Base-by-base conservation (phyloP, 169 alveolate genomes). In the Plasmodium vivax region DNA sequence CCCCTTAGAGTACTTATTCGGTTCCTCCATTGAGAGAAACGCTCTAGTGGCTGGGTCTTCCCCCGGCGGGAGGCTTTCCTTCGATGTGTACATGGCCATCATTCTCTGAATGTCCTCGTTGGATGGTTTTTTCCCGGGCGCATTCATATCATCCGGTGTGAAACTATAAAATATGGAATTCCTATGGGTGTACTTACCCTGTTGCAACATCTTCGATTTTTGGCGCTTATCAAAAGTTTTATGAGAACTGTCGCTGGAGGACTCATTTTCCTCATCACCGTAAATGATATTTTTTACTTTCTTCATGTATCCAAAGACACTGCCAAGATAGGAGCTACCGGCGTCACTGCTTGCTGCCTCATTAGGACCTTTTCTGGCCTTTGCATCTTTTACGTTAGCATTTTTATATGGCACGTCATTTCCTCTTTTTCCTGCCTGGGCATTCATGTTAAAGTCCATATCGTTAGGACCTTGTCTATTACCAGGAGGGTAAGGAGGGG, bases 241-340 rank as follows among this genome's bases (percentile, higher is more conserved):
- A n/a, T 12, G 32, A 47, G 32, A 79, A 79, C 73, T 79, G n/a
- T 32, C 34, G 54, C 54, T 30, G 38, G 54, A 7, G 43, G 85
- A 47, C 9, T 1, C 34, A 79, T 19, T 41, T 79, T 79, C 68
- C 3, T 32, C 68, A 41, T 79, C 85, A 14, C 41, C 68, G 30
- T 12, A 79, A 79, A 79, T 36, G 27, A 79, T 43, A 30, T 79
- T 47, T 79, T 79, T 79, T 43, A 79, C 45, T 43, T 79, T 79
- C 6, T 19, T 79, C 38, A 79, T 36, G 54, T 79, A 79, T 79
- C 85, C 85, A 36, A 79, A 79, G 54, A 79, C 85, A 34, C 23
- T 47, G 38, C 9, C 47, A 7, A 79, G 12, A 43, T 79, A 79
- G 72, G 85, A 79, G n/a, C 0, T 43, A 81, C 27, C 34, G 19